phyloP scores from a whole-genome alignment of 345 rosid genomes.

The Trapa bicornis region DNA sequence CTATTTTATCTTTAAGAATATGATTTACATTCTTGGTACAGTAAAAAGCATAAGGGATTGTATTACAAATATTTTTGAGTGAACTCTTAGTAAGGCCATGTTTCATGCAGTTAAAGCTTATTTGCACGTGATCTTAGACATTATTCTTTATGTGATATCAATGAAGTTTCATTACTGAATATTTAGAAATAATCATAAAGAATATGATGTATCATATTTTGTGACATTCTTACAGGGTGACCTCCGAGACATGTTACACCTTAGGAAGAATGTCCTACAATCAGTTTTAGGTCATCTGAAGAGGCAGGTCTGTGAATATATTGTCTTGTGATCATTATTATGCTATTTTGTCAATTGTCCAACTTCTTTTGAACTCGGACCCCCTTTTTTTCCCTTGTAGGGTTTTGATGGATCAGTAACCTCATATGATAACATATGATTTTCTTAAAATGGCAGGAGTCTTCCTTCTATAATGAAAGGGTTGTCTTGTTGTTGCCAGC shows the following conservation, averaged over 20 bases:
- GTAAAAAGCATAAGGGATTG: too few species aligned
- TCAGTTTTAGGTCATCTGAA: constrained; percentile 41
- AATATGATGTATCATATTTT: neutral
- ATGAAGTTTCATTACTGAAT: too few species aligned
- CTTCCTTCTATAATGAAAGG: constrained; percentile 35
- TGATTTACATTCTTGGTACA: neutral
- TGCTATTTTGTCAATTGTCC: neutral
- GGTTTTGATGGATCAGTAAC: neutral
- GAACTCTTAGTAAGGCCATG: too few species aligned
- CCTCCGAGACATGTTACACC: constrained; percentile 58
- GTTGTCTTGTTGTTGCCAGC: constrained; percentile 56
- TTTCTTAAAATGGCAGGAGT: constrained; percentile 29
- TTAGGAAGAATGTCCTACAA: constrained; percentile 60
- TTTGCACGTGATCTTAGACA: too few species aligned
- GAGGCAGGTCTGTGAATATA: constrained; percentile 45
- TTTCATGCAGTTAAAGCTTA: too few species aligned
- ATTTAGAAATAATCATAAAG: neutral
- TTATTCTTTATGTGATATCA: too few species aligned
- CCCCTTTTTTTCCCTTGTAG: neutral
- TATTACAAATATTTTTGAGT: too few species aligned
- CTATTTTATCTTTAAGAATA: neutral
- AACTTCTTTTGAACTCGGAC: neutral
- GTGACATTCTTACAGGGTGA: constrained; percentile 47
- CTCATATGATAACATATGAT: constrained; percentile 1
- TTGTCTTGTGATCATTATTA: neutral